Evolutionary conservation across 768 basidiomycete species (phyloP).

Genomic region (Rossbeevera mucosa): DNA sequence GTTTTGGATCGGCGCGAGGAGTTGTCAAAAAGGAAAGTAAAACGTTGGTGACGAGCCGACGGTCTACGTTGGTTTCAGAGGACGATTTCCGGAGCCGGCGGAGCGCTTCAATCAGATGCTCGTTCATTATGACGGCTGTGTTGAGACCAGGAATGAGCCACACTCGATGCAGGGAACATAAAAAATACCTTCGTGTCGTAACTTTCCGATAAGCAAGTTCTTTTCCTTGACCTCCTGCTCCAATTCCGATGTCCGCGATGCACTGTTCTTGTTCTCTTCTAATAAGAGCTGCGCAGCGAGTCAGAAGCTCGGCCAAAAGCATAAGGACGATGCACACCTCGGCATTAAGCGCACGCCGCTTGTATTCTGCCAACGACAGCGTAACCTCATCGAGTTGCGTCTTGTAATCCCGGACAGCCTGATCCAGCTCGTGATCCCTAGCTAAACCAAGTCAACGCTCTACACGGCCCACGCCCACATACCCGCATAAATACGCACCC

Average conservation of each 20-base stretch:
- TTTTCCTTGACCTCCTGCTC: slow-evolving; percentile 96
- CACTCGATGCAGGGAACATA: slow-evolving; percentile 4
- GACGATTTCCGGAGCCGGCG: slow-evolving; percentile 85
- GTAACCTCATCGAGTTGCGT: slow-evolving; percentile 64
- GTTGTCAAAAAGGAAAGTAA: slow-evolving; percentile 86
- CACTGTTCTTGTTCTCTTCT: slow-evolving; percentile 66
- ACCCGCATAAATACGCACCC: slow-evolving; percentile 45
- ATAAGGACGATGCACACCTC: slow-evolving; percentile 51
- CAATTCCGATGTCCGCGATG: slow-evolving; percentile 62
- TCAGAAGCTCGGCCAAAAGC: slow-evolving; percentile 1
- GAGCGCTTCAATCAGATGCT: slow-evolving; percentile 96
- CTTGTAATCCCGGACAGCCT: slow-evolving; percentile 81
- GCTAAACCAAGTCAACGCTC: slow-evolving; percentile 40
- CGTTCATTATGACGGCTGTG: slow-evolving; percentile 91
- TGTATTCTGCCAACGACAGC: slow-evolving; percentile 83
- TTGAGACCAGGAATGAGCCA: not conserved
- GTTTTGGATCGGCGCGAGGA: slow-evolving; percentile 87
- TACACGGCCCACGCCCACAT: not conserved
- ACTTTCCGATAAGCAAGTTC: slow-evolving; percentile 87
- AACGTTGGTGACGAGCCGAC: slow-evolving; percentile 91
- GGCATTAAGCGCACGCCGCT: slow-evolving; percentile 80
- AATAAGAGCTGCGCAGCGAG: slow-evolving; percentile 53
- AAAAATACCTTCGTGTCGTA: slow-evolving; percentile 85
- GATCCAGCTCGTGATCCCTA: slow-evolving; percentile 85
- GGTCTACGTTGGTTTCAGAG: slow-evolving; percentile 83